Base-by-base conservation (phyloP, 2,329 filamentous ascomycete species). In the Tothia fuscella region DNA sequence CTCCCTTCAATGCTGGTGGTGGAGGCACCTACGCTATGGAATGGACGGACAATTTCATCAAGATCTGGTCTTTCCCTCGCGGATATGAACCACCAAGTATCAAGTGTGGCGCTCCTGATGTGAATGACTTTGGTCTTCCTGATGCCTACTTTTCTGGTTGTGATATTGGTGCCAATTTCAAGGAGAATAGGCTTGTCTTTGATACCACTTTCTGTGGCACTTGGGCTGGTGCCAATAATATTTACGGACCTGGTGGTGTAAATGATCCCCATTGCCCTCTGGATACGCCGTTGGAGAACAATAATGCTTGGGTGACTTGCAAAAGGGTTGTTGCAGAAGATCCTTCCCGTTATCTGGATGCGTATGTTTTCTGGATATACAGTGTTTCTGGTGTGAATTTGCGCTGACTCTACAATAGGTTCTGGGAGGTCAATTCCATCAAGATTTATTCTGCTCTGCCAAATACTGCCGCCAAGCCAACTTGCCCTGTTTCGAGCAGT, bases 91-190 rank as follows among this genome's bases (percentile, higher is more conserved):
- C 61, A 1, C 21, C 45, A 4, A 57, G 53, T 50, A 69, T 82
- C 46, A 56, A 61, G 38, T 43, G 26, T 10, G 50, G 51, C n/a
- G 32, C 31, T 28, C 80, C 80, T 0, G 67, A 82, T 48, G 76
- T 80, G 0, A 69, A 66, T 36, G 61, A 62, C 2, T 84, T 80
- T 72, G 78, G 77, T 13, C 64, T 59, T 2, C 74, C 80, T 1
- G 51, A 72, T 5, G 76, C 78, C 2, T 78, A 82, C 46, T 81
- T 81, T 54, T 78, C 55, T 47, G 60, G 57, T 13, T 65, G 62
- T 40, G 44, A 57, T 22, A 58, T 63, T 41, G 51, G 62, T 49
- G 32, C 47, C 16, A 51, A 59, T 34, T 63, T 65, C 44, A 45
- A 34, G 5, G 57, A 62, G 43, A 57, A 62, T 48, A 54, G 53